Evolutionary conservation across 1,284 basidiomycete genomes (phyloP).

Genomic region (Ustilago crameri): DNA sequence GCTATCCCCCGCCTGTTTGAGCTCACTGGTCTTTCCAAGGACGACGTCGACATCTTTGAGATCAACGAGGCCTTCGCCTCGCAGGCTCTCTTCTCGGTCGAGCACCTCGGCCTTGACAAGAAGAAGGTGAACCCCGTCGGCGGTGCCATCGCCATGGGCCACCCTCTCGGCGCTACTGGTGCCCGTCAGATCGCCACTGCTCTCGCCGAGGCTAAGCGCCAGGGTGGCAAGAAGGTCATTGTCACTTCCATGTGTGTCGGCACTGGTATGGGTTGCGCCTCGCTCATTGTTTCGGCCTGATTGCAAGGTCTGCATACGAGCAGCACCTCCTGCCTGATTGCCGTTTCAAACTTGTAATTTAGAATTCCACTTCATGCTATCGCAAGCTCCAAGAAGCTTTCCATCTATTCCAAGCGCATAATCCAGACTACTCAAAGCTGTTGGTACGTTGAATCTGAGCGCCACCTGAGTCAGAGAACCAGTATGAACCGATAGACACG

Average conservation of each 20-base stretch:
- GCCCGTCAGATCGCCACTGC: conserved; percentile 86
- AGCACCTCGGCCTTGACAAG: conserved; percentile 69
- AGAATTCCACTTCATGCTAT: conserved; percentile 13
- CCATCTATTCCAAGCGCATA: background rate
- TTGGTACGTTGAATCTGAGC: no score
- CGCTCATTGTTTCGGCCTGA: conserved; percentile 78
- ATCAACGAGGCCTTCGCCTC: conserved; percentile 70
- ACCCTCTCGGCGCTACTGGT: conserved; percentile 74
- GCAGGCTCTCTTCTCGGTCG: conserved; percentile 73
- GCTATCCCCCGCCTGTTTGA: conserved; percentile 65
- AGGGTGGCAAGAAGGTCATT: conserved; percentile 71
- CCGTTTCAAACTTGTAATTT: conserved; percentile 18
- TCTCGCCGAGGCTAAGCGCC: conserved; percentile 79
- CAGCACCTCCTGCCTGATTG: background rate
- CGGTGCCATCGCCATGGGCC: conserved; percentile 70
- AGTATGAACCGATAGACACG: no score
- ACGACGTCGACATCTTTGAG: conserved; percentile 65
- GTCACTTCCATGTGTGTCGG: conserved; percentile 89
- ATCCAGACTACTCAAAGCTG: background rate
- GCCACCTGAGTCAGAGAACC: no score
- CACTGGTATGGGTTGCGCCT: conserved; percentile 84
- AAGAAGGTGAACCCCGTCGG: conserved; percentile 71
- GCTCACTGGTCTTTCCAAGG: conserved; percentile 58
- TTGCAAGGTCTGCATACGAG: background rate
- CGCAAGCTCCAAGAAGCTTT: conserved; percentile 18